These are phyloP conservation scores for Exophiala viscosa DNA, from an alignment of 2,329 filamentous ascomycete species.

Conservation along the genomic window DNA sequence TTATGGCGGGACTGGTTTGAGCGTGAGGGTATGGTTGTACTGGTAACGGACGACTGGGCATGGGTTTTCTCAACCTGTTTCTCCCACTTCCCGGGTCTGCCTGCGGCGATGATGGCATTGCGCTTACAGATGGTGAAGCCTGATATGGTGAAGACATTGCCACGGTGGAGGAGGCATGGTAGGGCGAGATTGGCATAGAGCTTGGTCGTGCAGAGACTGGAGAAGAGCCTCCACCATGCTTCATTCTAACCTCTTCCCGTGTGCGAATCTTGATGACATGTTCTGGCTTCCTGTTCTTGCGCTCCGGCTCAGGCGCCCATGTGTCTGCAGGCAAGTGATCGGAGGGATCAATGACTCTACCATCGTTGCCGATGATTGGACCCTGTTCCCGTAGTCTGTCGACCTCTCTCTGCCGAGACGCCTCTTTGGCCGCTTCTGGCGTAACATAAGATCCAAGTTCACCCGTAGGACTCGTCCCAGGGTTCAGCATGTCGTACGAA, in stretches of 20 bases:
- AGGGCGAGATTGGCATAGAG: conserved; percentile 31
- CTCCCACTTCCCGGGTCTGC: conserved; percentile 27
- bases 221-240: conserved; percentile 20
- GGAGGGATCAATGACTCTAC: conserved; percentile 62
- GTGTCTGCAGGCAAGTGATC: conserved; percentile 63
- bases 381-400: conserved; percentile 45
- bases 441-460: conserved; percentile 38
- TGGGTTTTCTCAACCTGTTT: conserved; percentile 28
- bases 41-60: conserved; percentile 24
- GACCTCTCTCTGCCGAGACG: conserved; percentile 36
- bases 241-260: conserved; percentile 26
- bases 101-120: conserved; percentile 29
- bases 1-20: conserved; percentile 23
- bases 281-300: conserved; percentile 50
- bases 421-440: conserved; percentile 38
- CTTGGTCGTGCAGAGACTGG: conserved; percentile 27
- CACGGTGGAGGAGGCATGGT: conserved; percentile 28
- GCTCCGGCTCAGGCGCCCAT: conserved; percentile 64
- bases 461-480: conserved; percentile 36
- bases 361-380: conserved; percentile 62
- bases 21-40: conserved; percentile 25
- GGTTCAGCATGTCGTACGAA: conserved; percentile 59
- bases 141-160: conserved; percentile 26
- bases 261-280: conserved; percentile 46
- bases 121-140: conserved; percentile 18